Base-by-base conservation (phyloP, 2,329 filamentous ascomycete genomes). In the Scedosporium boydii region DNA sequence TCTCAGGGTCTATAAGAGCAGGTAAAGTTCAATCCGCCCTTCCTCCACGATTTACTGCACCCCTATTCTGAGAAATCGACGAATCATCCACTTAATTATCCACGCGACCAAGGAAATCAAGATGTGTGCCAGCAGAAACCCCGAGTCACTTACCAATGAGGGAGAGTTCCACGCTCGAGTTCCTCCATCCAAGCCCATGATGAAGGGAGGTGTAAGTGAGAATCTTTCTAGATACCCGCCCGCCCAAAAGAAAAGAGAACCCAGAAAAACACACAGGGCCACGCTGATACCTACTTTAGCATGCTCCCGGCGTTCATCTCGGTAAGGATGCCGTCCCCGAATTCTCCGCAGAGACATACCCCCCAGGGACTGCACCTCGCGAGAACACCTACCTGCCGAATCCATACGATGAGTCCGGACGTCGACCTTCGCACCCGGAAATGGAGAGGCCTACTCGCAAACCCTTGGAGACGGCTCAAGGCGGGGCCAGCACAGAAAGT, bases 311-410 rank as follows among this genome's bases (percentile, higher is more conserved):
- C 60, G 76, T 80, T 67, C 80, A 83, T 65, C 80, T 84, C 63
- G 82, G 82, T 68, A 83, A 85, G 66, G 85, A 87, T 61, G 75
- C 76, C 27, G 70, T 74, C 10, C 84, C 84, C 23, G 87, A 89
- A 69, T 91, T 89, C 77, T 76, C 81, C 68, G 81, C 83, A 27
- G 67, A 91, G 71, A 80, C 79, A 1, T 74, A 85, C 41, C 80
- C 86, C 0, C 74, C 87, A 0, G 88, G 88, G 63, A 82, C 83
- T 3, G 88, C 88, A 0, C 88, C 88, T 2, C 64, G 63, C 10
- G 70, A 76, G 61, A 60, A 71, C 60, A 75, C 73, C 6, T 78
- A 74, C 69, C 66, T 72, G 53, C 78, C 80, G 10, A 72, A 77
- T 58, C 68, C 76, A 1, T 64, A 69, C 14, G 65, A 65, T 38